Conservation (phyloP, 2,329 filamentous ascomycete species). For the Trichophyton simii region DNA sequence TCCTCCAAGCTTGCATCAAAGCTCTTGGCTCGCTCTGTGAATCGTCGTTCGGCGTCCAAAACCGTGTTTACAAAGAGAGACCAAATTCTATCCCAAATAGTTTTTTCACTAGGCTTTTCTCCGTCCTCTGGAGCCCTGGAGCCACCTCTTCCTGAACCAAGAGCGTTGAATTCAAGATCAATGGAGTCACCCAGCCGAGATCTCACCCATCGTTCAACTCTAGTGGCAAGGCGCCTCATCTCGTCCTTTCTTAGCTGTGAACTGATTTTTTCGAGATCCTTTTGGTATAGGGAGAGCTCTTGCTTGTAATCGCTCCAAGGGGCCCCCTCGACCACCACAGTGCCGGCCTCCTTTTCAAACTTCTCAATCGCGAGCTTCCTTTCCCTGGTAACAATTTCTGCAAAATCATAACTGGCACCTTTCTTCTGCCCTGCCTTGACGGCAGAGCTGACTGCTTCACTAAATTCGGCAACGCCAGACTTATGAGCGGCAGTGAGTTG, state of each 20-base stretch:
- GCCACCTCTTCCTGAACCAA: constrained; percentile 76
- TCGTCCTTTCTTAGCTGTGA: constrained; percentile 79
- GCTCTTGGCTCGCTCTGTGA: constrained; percentile 77
- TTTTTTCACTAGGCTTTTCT: constrained; percentile 65
- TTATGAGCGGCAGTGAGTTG: constrained; percentile 85
- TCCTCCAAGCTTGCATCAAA: constrained; percentile 88
- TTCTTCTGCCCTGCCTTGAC: constrained; percentile 92
- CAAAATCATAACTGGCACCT: constrained; percentile 83
- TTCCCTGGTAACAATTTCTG: constrained; percentile 76
- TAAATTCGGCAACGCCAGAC: constrained; percentile 69
- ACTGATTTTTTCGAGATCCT: constrained; percentile 84
- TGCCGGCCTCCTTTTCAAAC: constrained; percentile 64
- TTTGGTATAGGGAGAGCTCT: constrained; percentile 67
- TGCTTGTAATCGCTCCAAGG: constrained; percentile 79
- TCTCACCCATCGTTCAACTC: constrained; percentile 88
- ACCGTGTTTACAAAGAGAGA: constrained; percentile 70
- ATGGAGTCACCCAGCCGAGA: constrained; percentile 77
- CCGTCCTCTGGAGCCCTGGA: constrained; percentile 66
- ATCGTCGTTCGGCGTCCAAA: constrained; percentile 69
- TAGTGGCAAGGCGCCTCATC: constrained; percentile 80
- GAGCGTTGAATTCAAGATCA: constrained; percentile 88
- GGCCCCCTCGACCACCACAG: constrained; percentile 63
- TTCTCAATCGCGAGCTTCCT: constrained; percentile 61
- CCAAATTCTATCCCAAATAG: constrained; percentile 96
- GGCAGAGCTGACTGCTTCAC: constrained; percentile 69